Evolutionary conservation across 345 rosid genomes (phyloP).

Genomic region (Ailanthus altissimus): DNA sequence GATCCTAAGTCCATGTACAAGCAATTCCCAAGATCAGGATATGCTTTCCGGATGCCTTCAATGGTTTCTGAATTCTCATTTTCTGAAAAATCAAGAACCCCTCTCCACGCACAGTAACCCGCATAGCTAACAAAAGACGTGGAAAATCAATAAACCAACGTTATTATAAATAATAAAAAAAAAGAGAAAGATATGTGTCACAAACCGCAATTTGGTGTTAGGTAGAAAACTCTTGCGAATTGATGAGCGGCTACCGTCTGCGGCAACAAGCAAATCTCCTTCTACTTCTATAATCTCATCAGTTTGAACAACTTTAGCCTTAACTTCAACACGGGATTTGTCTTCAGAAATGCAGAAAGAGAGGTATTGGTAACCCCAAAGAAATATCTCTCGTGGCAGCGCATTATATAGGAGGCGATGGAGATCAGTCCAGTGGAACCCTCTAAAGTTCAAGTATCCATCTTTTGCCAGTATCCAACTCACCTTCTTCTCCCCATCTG

Average conservation of each 20-base stretch:
- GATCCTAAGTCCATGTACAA: slow-evolving; percentile 56
- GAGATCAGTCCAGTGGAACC: slow-evolving; percentile 76
- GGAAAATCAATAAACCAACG: too few relatives aligned
- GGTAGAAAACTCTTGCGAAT: slow-evolving; percentile 65
- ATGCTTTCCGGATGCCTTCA: slow-evolving; percentile 42
- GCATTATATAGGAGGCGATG: slow-evolving; percentile 53
- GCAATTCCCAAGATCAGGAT: slow-evolving; percentile 72
- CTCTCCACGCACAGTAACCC: slow-evolving; percentile 87
- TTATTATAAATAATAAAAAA: too few relatives aligned
- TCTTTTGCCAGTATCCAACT: slow-evolving; percentile 52
- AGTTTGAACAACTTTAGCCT: slow-evolving; percentile 47
- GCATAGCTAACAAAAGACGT: slow-evolving; percentile 62
- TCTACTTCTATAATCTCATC: slow-evolving; percentile 46
- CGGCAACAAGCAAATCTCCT: slow-evolving; percentile 76
- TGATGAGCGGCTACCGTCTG: slow-evolving; percentile 74
- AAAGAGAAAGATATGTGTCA: too few relatives aligned
- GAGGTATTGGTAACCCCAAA: slow-evolving; percentile 63
- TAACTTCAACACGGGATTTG: slow-evolving; percentile 44
- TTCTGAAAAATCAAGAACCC: slow-evolving; percentile 65
- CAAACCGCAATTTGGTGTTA: slow-evolving; percentile 65
- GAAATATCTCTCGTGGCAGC: slow-evolving; percentile 50
- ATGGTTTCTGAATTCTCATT: slow-evolving; percentile 52
- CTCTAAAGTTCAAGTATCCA: slow-evolving; percentile 53
- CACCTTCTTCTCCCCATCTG: slow-evolving; percentile 39
- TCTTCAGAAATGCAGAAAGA: slow-evolving; percentile 55